Conservation (phyloP, 1,284 basidiomycete genomes). For the Trichosporon sp. region DNA sequence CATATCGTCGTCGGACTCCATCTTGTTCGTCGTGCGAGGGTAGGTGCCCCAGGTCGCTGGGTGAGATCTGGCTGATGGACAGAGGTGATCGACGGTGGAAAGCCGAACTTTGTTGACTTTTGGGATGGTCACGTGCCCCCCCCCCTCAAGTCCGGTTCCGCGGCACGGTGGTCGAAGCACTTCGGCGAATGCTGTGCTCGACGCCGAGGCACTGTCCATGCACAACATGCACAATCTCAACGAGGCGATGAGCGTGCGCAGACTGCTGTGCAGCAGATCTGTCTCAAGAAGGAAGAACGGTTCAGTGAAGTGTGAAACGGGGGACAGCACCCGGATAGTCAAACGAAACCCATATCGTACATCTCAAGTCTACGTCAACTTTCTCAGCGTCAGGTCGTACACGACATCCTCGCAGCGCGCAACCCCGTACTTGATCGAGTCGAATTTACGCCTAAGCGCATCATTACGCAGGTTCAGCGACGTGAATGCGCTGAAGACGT, state of each 20-base stretch:
- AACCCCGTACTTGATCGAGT: conserved; percentile 49
- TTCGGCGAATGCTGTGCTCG: no score
- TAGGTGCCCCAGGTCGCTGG: not conserved
- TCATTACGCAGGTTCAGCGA: conserved; percentile 49
- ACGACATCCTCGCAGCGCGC: conserved; percentile 50
- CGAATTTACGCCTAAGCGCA: conserved; percentile 45
- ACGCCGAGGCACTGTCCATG: no score
- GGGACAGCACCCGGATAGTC: no score
- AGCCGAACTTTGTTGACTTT: conserved; percentile 2
- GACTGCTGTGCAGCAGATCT: no score
- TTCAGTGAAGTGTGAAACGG: no score
- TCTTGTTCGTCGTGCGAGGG: not conserved
- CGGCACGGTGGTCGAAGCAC: not conserved
- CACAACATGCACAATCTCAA: no score
- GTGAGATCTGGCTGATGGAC: no score
- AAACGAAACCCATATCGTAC: not conserved
- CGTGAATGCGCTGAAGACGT: conserved; percentile 33
- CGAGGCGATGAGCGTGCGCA: no score
- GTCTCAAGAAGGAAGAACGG: no score
- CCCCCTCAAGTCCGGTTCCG: not conserved
- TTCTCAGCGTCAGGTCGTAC: conserved; percentile 46
- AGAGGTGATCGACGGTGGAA: not conserved
- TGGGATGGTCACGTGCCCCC: not conserved
- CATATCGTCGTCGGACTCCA: conserved; percentile 34
- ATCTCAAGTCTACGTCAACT: conserved; percentile 15